A percentile compares a stretch with the other conserved stretches of the same genome.
Evolutionary conservation across 1,284 basidiomycete species (phyloP).

Genomic region (Pyrrhoderma noxium): DNA sequence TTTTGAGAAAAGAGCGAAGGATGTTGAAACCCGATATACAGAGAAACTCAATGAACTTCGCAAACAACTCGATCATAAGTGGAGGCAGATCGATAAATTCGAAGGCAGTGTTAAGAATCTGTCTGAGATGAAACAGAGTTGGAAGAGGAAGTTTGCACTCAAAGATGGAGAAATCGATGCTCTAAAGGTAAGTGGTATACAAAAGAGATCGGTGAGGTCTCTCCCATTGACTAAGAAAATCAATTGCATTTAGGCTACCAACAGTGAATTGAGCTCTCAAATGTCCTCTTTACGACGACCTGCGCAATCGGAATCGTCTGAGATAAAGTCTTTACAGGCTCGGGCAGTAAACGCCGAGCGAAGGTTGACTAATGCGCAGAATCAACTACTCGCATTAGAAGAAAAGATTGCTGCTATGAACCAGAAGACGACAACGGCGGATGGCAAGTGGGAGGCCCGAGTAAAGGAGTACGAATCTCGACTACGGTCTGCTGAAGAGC

Average conservation of each 20-base stretch:
- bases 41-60: constrained; percentile 77
- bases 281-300: constrained; percentile 62
- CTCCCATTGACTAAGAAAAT: constrained; percentile 1
- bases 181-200: constrained; percentile 43
- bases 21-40: constrained; percentile 63
- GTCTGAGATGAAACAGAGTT: constrained; percentile 76
- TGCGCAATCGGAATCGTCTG: constrained; percentile 59
- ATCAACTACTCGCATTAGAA: constrained; percentile 77
- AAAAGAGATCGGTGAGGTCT: background rate
- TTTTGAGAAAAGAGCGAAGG: constrained; percentile 83
- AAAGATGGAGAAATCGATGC: constrained; percentile 90
- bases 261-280: constrained; percentile 71
- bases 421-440: constrained; percentile 61
- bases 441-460: constrained; percentile 86
- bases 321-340: constrained; percentile 62
- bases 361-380: constrained; percentile 70
- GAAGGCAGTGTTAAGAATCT: constrained; percentile 83
- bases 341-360: constrained; percentile 79
- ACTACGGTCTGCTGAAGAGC: constrained; percentile 83
- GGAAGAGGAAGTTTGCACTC: constrained; percentile 74
- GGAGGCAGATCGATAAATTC: constrained; percentile 92
- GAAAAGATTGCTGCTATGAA: constrained; percentile 73
- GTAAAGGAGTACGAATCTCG: constrained; percentile 87
- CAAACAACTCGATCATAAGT: constrained; percentile 81
- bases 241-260: constrained; percentile 64